These are phyloP conservation scores for Thuja plicata DNA, from an alignment of 83 land plant species.

Conservation along the genomic window DNA sequence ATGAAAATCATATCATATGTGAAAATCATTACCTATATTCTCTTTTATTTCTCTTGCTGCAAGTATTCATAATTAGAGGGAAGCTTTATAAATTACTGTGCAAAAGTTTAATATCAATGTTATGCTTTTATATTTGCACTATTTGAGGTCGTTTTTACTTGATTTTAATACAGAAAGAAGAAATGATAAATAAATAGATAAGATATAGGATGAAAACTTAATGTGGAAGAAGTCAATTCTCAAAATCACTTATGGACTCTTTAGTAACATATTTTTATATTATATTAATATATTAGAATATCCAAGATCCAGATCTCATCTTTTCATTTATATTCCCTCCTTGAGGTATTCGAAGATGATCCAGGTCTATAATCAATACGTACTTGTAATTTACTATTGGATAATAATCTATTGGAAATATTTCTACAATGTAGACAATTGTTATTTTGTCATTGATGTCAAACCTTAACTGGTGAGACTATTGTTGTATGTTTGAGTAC, in stretches of 20 bases:
- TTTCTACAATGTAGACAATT: too few relatives aligned
- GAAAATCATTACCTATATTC: constrained; percentile 41
- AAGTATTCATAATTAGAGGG: neutral
- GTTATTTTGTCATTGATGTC: too few relatives aligned
- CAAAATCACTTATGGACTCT: too few relatives aligned
- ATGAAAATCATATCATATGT: constrained; percentile 79
- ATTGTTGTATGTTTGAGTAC: too few relatives aligned
- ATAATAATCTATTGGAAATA: too few relatives aligned
- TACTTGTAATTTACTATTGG: neutral
- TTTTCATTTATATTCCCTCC: neutral
- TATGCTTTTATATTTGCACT: neutral
- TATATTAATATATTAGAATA: neutral
- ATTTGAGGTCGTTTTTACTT: neutral
- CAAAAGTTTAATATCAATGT: neutral
- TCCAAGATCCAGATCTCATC: neutral
- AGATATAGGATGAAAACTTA: neutral
- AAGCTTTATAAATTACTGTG: neutral
- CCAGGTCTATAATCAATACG: neutral
- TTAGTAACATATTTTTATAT: neutral
- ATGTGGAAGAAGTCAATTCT: neutral
- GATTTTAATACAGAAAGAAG: neutral
- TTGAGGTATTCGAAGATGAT: neutral
- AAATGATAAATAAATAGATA: neutral
- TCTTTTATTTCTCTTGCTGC: neutral
- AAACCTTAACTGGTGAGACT: too few relatives aligned